phyloP scores from a whole-genome alignment of 2,329 filamentous ascomycete species.

The Microsporum ferrugineum region DNA sequence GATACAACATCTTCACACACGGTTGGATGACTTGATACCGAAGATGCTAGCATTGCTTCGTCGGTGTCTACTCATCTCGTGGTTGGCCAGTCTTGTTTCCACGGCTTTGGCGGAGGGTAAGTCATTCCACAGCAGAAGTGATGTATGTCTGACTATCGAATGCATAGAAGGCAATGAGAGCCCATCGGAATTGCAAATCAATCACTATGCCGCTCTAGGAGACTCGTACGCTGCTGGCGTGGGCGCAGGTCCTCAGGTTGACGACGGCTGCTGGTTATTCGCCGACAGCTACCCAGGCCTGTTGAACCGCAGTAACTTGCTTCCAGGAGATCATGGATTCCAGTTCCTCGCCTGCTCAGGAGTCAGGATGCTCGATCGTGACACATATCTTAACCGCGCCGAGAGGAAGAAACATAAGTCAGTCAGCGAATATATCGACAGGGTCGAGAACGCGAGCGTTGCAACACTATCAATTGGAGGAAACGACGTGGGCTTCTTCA shows the following conservation, averaged over 20 bases:
- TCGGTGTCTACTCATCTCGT: not conserved
- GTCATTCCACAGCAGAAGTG: not conserved
- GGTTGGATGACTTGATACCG: not conserved
- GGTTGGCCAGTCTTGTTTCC: not conserved
- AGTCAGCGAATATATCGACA: conserved; percentile 9
- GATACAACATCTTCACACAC: not conserved
- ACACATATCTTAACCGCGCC: conserved; percentile 9
- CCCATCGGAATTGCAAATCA: not conserved
- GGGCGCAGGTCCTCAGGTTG: conserved; percentile 16
- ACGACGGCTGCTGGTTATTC: conserved; percentile 16
- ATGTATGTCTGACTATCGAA: not conserved
- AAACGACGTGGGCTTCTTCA: conserved; percentile 19
- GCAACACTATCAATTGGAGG: conserved; percentile 6
- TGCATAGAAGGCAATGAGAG: not conserved
- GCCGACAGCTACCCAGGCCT: conserved; percentile 20
- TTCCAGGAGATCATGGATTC: conserved; percentile 13
- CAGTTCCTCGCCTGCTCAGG: conserved; percentile 20
- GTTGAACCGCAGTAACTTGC: conserved; percentile 13
- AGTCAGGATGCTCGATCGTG: conserved; percentile 16
- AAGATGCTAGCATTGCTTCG: not conserved
- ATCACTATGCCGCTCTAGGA: conserved; percentile 18
- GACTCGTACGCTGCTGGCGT: conserved; percentile 22
- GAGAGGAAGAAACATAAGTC: conserved; percentile 5
- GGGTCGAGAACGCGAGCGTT: conserved; percentile 13
- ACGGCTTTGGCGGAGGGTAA: not conserved